These are phyloP conservation scores for Hericium erinaceus DNA, from an alignment of 768 basidiomycete genomes.

Conservation along the genomic window DNA sequence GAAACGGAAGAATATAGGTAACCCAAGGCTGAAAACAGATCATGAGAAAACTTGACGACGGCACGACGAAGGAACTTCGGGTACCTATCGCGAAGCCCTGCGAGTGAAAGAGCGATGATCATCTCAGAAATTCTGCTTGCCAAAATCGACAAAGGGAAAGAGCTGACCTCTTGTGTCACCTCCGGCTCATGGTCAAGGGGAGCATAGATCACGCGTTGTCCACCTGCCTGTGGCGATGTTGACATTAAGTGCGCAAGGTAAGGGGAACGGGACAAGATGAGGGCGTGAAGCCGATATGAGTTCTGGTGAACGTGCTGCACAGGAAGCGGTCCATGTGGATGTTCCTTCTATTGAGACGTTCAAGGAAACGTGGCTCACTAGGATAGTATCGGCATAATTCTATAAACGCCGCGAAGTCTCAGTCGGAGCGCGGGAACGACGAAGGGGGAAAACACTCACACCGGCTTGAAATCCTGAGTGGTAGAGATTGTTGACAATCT, in stretches of 20 bases:
- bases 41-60: conserved; percentile 13
- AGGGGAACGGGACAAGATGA: conserved; percentile 82
- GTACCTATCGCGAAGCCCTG: conserved; percentile 3
- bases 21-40: conserved; percentile 47
- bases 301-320: conserved; percentile 65
- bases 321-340: neutral
- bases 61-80: neutral
- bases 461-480: conserved; percentile 75
- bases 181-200: conserved; percentile 72
- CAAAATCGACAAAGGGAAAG: neutral
- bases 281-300: conserved; percentile 70
- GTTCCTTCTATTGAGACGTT: neutral
- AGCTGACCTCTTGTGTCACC: conserved; percentile 73
- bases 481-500: conserved; percentile 71
- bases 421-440: neutral
- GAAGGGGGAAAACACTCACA: conserved; percentile 35
- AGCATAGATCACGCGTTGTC: conserved; percentile 63
- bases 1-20: conserved; percentile 74
- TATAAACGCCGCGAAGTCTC: conserved; percentile 17
- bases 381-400: conserved; percentile 74
- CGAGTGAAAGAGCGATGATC: neutral
- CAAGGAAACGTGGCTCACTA: conserved; percentile 36
- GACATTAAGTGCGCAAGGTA: conserved; percentile 85
- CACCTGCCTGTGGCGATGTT: conserved; percentile 58
- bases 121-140: neutral